These are phyloP conservation scores for Thelephora ganbajun DNA, from an alignment of 768 basidiomycete species.

Conservation along the genomic window DNA sequence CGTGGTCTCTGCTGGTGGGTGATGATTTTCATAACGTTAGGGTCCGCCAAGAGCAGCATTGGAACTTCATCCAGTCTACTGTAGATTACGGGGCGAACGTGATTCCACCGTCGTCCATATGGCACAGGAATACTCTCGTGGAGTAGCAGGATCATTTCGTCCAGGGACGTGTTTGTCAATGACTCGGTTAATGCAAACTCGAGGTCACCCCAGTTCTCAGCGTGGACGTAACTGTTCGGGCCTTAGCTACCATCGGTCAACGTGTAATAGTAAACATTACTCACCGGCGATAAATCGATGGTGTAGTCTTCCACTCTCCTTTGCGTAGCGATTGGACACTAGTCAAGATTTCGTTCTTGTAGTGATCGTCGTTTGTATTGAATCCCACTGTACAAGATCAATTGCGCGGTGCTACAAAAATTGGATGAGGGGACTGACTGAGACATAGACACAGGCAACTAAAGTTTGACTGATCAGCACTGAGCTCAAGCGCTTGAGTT, in stretches of 20 bases:
- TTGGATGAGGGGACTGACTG: constrained; percentile 22
- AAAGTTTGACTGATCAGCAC: too few relatives aligned
- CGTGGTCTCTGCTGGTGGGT: constrained; percentile 2
- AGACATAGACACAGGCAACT: constrained; percentile 36
- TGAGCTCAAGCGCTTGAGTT: too few relatives aligned
- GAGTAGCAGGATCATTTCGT: constrained; percentile 15
- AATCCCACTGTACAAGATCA: constrained; percentile 17
- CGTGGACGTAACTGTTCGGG: constrained; percentile 12
- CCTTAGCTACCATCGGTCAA: too few relatives aligned
- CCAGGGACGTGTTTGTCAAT: constrained; percentile 8
- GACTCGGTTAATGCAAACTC: constrained; percentile 12
- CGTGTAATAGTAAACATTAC: background rate
- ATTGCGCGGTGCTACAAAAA: too few relatives aligned
- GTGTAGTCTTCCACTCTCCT: background rate
- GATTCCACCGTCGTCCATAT: background rate
- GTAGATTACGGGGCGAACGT: constrained; percentile 20
- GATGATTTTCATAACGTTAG: constrained; percentile 7
- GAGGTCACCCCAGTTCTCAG: constrained; percentile 15
- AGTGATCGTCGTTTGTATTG: constrained; percentile 11
- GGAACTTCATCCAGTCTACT: constrained; percentile 11
- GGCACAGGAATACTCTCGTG: constrained; percentile 1
- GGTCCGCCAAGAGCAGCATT: constrained; percentile 8
- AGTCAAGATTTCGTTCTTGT: constrained; percentile 9
- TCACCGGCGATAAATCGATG: background rate
- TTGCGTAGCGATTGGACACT: constrained; percentile 11